Percentiles rank a stretch among this genome's conserved stretches.
These are phyloP conservation scores for Candida frijolesensis DNA, from an alignment of 1,139 yeast species.

Conservation along the genomic window DNA sequence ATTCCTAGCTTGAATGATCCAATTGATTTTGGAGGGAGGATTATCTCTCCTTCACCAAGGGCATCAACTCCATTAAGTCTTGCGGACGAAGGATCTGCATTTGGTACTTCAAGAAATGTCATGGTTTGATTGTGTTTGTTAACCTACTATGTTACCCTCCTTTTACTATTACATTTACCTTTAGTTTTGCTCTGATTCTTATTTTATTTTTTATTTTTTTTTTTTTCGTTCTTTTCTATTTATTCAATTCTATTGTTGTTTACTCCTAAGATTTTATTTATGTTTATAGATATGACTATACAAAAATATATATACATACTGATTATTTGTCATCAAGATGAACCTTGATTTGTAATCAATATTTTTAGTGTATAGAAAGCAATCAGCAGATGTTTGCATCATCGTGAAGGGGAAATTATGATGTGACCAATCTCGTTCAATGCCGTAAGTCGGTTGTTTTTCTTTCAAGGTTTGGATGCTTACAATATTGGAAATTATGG, in stretches of 20 bases:
- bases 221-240: background rate
- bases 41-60: constrained; percentile 5
- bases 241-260: background rate
- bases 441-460: constrained; percentile 4
- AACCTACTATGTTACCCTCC: background rate
- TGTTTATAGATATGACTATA: constrained; percentile 5
- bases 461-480: too few species aligned
- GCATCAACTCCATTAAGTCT: constrained; percentile 11
- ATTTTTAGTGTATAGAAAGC: too few species aligned
- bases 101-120: background rate
- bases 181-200: background rate
- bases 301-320: background rate
- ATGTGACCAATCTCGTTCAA: constrained; percentile 1
- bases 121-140: background rate
- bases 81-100: background rate
- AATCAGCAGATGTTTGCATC: background rate
- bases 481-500: background rate
- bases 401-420: too few species aligned
- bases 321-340: background rate
- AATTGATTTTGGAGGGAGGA: constrained; percentile 11
- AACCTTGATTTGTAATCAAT: background rate
- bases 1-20: constrained; percentile 14
- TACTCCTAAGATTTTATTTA: background rate
- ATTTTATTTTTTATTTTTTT: background rate
- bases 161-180: background rate